Conservation (phyloP, 2,329 filamentous ascomycete species). For the Fusarium citri region DNA sequence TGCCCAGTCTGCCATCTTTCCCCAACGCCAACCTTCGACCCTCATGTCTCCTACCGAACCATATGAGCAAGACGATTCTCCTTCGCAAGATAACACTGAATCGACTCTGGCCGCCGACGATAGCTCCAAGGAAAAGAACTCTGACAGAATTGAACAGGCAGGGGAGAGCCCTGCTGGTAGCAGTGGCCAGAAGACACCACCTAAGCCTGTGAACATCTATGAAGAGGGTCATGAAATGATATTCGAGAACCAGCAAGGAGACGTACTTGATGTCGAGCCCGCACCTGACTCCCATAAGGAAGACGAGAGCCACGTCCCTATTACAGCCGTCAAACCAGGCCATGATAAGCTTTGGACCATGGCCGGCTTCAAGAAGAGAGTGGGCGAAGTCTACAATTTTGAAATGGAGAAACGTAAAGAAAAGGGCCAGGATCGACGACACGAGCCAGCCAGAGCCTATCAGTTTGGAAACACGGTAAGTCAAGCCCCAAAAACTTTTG, state of each 20-base stretch:
- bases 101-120: slow-evolving; percentile 51
- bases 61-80: slow-evolving; percentile 47
- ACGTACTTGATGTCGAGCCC: slow-evolving; percentile 77
- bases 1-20: slow-evolving; percentile 88
- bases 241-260: slow-evolving; percentile 87
- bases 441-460: slow-evolving; percentile 83
- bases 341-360: slow-evolving; percentile 50
- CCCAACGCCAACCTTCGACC: slow-evolving; percentile 59
- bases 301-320: slow-evolving; percentile 35
- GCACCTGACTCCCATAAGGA: slow-evolving; percentile 19
- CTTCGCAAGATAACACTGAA: slow-evolving; percentile 50
- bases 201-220: slow-evolving; percentile 71
- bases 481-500: neutral
- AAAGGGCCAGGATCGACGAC: slow-evolving; percentile 71
- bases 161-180: slow-evolving; percentile 38
- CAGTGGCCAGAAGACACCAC: slow-evolving; percentile 41
- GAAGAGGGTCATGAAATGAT: slow-evolving; percentile 84
- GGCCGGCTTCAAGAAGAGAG: slow-evolving; percentile 60
- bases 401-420: slow-evolving; percentile 72
- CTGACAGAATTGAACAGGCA: slow-evolving; percentile 41
- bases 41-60: slow-evolving; percentile 36
- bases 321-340: slow-evolving; percentile 35
- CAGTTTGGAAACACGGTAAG: slow-evolving; percentile 83
- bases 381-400: slow-evolving; percentile 67
- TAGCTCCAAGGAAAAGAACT: slow-evolving; percentile 48